Conservation (phyloP, 225 moss, liverwort and hornwort species). For the Sphagnum tenellum region DNA sequence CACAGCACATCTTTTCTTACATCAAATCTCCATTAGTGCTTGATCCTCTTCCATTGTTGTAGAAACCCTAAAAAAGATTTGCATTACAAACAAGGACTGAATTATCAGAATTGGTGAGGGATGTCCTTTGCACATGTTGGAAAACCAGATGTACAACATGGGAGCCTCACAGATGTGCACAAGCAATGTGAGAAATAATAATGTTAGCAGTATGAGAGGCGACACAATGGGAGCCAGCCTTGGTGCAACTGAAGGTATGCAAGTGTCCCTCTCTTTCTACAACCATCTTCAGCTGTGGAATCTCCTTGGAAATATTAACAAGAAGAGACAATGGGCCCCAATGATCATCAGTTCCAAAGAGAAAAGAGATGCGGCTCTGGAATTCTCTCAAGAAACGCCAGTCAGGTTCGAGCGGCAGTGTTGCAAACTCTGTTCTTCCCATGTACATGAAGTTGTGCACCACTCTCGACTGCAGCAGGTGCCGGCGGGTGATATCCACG, state of each 20-base stretch:
- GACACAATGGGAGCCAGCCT: conserved; percentile 38
- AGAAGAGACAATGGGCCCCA: conserved; percentile 56
- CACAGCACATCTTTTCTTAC: too few species aligned
- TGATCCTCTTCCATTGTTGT: too few species aligned
- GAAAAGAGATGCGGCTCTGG: conserved; percentile 18
- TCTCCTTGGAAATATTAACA: conserved; percentile 28
- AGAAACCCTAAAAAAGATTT: too few species aligned
- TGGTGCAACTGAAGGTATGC: conserved; percentile 45
- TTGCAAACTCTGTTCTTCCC: conserved; percentile 44
- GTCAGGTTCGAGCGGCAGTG: conserved; percentile 33
- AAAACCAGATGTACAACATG: too few species aligned
- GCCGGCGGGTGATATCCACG: conserved; percentile 45
- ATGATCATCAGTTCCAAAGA: conserved; percentile 49
- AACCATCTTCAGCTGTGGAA: conserved; percentile 27
- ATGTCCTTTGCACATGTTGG: too few species aligned
- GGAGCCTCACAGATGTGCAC: conserved; percentile 4
- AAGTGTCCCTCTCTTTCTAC: conserved; percentile 42
- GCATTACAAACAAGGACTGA: too few species aligned
- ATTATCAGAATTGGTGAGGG: too few species aligned
- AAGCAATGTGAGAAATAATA: conserved; percentile 13
- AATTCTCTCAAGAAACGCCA: conserved; percentile 34
- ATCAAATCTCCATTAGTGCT: too few species aligned
- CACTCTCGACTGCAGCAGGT: conserved; percentile 41
- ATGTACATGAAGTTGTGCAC: conserved; percentile 41
- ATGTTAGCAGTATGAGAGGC: conserved; percentile 21